Base-by-base conservation (phyloP, 2,329 filamentous ascomycete species). In the Lizonia empirigonia region DNA sequence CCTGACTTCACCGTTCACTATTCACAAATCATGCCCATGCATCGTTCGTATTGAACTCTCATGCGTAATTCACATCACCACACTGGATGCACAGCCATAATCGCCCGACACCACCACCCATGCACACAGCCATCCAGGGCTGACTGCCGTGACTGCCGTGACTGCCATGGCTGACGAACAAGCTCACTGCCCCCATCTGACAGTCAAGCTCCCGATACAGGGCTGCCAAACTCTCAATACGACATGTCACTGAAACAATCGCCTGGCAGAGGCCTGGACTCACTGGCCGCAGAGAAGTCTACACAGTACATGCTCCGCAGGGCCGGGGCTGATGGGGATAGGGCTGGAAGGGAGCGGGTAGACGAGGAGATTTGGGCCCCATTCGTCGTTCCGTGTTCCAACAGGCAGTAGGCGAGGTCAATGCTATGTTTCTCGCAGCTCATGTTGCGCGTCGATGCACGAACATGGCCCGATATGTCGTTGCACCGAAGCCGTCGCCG, bases 231-330 rank as follows among this genome's bases (percentile, higher is more conserved):
- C 7, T 10, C 27, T 15, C 36, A 12, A 12, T 12, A 19, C 16
- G 15, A n/a, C 18, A 20, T 20, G n/a, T 19, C 9, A 26, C 20
- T 30, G 32, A 33, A 46, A 45, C 41, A 33, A 33, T 32, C 36
- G 26, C 26, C 30, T 19, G 19, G 6, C 22, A 16, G 37, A 37
- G 36, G 37, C 38, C 42, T 42, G 20, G 12, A 33, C 20, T 37
- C 24, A 41, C 26, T 33, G 26, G 37, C 24, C 27, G 49, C 26
- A 38, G 49, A 47, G 42, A 37, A 37, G 23, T 34, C 32, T 41
- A 24, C n/a, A n/a, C n/a, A n/a, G n/a, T n/a, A n/a, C n/a, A n/a
- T n/a, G n/a, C n/a, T n/a, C n/a, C n/a, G n/a, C n/a, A n/a, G n/a
- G n/a, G n/a, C n/a, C n/a, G n/a, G n/a, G n/a, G n/a, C n/a, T n/a